Conservation (phyloP, 2,329 filamentous ascomycete species). For the Exophiala aquamarina region DNA sequence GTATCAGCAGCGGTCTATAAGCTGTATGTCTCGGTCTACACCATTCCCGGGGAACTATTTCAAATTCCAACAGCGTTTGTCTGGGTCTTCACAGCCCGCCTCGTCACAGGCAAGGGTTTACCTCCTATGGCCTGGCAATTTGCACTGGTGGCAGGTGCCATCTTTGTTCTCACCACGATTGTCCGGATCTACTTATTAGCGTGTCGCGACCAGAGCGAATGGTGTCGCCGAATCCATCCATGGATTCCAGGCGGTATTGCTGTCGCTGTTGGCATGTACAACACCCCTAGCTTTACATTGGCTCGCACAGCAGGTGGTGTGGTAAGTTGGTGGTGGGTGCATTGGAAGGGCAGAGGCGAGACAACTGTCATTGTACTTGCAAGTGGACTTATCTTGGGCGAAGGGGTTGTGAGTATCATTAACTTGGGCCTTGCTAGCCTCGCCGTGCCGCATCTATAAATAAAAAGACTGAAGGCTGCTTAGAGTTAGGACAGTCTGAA, state of each 20-base stretch:
- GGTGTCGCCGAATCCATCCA: constrained; percentile 32
- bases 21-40: constrained; percentile 86
- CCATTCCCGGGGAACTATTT: constrained; percentile 84
- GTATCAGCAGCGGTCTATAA: constrained; percentile 85
- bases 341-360: constrained; percentile 47
- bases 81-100: constrained; percentile 92
- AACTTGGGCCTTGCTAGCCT: constrained; percentile 81
- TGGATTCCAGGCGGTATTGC: constrained; percentile 91
- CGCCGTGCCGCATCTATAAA: constrained; percentile 68
- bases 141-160: constrained; percentile 68
- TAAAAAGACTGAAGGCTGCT: too few species aligned
- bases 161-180: constrained; percentile 72
- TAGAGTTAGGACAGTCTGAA: too few species aligned
- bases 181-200: constrained; percentile 56
- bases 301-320: constrained; percentile 80
- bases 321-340: constrained; percentile 75
- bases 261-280: constrained; percentile 97
- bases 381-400: constrained; percentile 84
- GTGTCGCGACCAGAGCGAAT: constrained; percentile 20
- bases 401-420: constrained; percentile 87
- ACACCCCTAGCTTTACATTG: constrained; percentile 91
- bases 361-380: constrained; percentile 85
- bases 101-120: constrained; percentile 87
- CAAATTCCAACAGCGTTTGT: constrained; percentile 93
- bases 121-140: constrained; percentile 81